phyloP scores from a whole-genome alignment of 352 stramenopile species.

The Phytophthora capsici region DNA sequence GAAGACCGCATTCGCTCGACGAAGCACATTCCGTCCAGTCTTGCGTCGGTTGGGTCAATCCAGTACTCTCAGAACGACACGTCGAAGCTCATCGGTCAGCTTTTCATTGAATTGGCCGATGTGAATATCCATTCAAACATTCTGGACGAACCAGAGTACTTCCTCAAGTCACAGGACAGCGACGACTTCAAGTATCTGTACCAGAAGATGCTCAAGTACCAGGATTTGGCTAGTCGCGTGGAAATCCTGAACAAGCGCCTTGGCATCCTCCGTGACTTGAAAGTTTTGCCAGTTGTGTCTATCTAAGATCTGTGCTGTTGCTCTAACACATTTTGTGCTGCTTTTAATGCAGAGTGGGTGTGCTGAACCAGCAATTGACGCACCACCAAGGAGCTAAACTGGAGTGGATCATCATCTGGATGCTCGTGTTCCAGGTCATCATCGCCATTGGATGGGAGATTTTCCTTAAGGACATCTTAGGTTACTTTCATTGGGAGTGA shows the following conservation, averaged over 20 bases:
- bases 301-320: neutral
- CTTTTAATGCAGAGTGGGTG: constrained; percentile 69
- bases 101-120: constrained; percentile 89
- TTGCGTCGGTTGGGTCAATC: constrained; percentile 88
- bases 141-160: constrained; percentile 92
- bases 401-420: constrained; percentile 95
- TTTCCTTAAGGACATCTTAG: constrained; percentile 80
- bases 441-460: constrained; percentile 88
- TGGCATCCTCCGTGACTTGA: constrained; percentile 92
- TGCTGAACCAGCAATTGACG: constrained; percentile 91
- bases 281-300: constrained; percentile 21
- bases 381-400: constrained; percentile 89
- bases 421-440: constrained; percentile 89
- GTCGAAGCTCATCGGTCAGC: constrained; percentile 91
- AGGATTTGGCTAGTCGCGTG: constrained; percentile 92
- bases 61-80: constrained; percentile 90
- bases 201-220: constrained; percentile 90
- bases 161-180: constrained; percentile 83
- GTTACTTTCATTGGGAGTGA: constrained; percentile 59
- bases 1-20: constrained; percentile 85
- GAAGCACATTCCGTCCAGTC: constrained; percentile 86
- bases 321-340: constrained; percentile 15
- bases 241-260: constrained; percentile 94
- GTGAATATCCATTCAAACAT: constrained; percentile 95
- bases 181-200: constrained; percentile 93